Evolutionary conservation across 2,329 filamentous ascomycete genomes (phyloP).

Genomic region (Pseudogymnoascus sp.): DNA sequence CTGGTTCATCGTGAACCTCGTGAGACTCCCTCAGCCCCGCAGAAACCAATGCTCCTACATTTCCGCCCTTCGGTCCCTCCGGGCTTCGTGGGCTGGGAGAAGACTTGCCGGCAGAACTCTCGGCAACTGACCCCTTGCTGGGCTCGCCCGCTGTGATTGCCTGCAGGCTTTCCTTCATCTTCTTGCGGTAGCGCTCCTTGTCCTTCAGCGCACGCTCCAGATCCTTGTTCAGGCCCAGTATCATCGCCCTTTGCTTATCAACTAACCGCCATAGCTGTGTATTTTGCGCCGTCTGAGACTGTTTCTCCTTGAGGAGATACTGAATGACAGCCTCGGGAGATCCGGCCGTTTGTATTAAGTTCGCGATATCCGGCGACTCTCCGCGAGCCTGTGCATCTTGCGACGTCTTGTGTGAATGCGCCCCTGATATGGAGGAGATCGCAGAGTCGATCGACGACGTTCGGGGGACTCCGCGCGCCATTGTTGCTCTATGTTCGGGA

Average conservation of each 20-base stretch:
- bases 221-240: conserved; percentile 88
- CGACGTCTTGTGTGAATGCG: conserved; percentile 48
- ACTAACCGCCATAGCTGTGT: conserved; percentile 89
- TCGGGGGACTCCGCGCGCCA: conserved; percentile 41
- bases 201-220: conserved; percentile 85
- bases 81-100: conserved; percentile 5
- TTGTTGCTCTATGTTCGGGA: conserved; percentile 21
- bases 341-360: conserved; percentile 73
- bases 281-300: conserved; percentile 81
- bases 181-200: conserved; percentile 87
- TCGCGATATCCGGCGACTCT: conserved; percentile 65
- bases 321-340: conserved; percentile 83
- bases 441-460: conserved; percentile 89
- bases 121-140: not conserved
- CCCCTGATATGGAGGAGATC: conserved; percentile 66
- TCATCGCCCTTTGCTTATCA: conserved; percentile 92
- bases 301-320: conserved; percentile 84
- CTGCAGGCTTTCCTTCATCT: conserved; percentile 66
- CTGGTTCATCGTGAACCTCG: conserved; percentile 17
- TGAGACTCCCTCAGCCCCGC: conserved; percentile 20
- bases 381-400: conserved; percentile 41
- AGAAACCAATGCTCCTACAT: conserved; percentile 21
- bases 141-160: conserved; percentile 16
- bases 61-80: conserved; percentile 13
- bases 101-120: not conserved